A percentile compares a stretch with the other conserved stretches of the same genome.
These are phyloP conservation scores for Nemophila menziesii DNA, from an alignment of 257 asterid genomes.

Conservation along the genomic window DNA sequence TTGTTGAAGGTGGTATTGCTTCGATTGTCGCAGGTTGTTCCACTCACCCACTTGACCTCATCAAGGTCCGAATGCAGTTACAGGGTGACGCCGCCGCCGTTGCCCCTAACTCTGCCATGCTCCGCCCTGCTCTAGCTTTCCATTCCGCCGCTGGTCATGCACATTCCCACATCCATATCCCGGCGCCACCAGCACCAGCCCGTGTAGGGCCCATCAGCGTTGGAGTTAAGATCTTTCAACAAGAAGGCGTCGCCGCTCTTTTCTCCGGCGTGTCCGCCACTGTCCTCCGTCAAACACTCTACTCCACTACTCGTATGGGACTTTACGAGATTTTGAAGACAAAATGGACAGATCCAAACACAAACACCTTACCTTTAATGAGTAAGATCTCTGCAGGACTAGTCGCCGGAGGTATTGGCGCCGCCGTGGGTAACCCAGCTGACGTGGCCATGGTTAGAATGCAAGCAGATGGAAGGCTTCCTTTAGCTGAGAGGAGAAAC, in stretches of 20 bases:
- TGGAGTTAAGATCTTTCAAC: constrained; percentile 56
- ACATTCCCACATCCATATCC: constrained; percentile 4
- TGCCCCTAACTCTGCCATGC: constrained; percentile 7
- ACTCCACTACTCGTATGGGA: constrained; percentile 92
- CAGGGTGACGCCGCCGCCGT: constrained; percentile 33
- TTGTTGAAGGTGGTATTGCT: too few species aligned
- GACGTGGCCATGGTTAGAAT: constrained; percentile 92
- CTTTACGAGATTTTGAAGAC: constrained; percentile 62
- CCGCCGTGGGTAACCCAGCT: constrained; percentile 87
- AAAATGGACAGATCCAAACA: constrained; percentile 63
- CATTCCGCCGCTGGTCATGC: constrained; percentile 17
- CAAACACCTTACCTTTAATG: constrained; percentile 36
- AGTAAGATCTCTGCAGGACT: constrained; percentile 63
- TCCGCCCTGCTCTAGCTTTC: constrained; percentile 61
- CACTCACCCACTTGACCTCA: too few species aligned
- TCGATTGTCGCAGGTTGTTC: too few species aligned
- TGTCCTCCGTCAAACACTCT: constrained; percentile 77
- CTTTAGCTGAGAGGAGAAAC: constrained; percentile 53
- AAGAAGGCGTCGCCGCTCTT: constrained; percentile 55
- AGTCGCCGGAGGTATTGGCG: constrained; percentile 79
- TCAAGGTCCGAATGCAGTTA: too few species aligned
- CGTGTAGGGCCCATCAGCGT: constrained; percentile 34
- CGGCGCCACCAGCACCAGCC: constrained; percentile 25
- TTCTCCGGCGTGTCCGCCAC: constrained; percentile 95
- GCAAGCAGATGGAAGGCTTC: constrained; percentile 97